phyloP scores from a whole-genome alignment of 768 basidiomycete species.

The Punctularia strigosozonata region DNA sequence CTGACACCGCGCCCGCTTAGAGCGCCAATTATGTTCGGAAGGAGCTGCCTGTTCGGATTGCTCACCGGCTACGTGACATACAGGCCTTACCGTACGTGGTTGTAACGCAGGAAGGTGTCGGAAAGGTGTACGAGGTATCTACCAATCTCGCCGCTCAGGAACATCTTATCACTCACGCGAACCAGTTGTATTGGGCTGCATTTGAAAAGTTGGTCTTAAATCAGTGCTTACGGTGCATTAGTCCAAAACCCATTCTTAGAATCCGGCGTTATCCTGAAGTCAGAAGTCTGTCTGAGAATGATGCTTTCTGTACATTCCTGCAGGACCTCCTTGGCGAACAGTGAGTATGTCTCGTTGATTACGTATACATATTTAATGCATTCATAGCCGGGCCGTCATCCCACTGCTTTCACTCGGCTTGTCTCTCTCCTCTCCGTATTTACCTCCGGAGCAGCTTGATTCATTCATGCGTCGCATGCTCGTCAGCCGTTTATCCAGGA shows the following conservation, averaged over 20 bases:
- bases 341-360: conserved; percentile 28
- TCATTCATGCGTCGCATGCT: conserved; percentile 88
- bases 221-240: neutral
- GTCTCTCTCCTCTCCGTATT: conserved; percentile 72
- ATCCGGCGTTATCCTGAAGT: conserved; percentile 67
- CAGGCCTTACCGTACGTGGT: conserved; percentile 81
- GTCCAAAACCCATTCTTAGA: conserved; percentile 24
- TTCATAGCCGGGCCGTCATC: conserved; percentile 56
- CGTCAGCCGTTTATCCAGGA: conserved; percentile 78
- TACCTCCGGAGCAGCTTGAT: conserved; percentile 70
- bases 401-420: conserved; percentile 75
- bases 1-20: too few relatives aligned
- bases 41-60: conserved; percentile 79
- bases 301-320: conserved; percentile 66
- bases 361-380: conserved; percentile 1
- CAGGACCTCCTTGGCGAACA: conserved; percentile 57
- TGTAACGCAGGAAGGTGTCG: conserved; percentile 75
- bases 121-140: conserved; percentile 73
- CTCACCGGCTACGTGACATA: conserved; percentile 78
- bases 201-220: conserved; percentile 57
- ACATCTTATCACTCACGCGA: conserved; percentile 1
- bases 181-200: conserved; percentile 77
- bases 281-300: conserved; percentile 62
- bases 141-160: neutral
- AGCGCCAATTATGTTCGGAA: conserved; percentile 87